Percentiles rank a stretch among this genome's conserved stretches.
Evolutionary conservation across 83 land plant genomes (phyloP).

Genomic region (Larix sibirica): DNA sequence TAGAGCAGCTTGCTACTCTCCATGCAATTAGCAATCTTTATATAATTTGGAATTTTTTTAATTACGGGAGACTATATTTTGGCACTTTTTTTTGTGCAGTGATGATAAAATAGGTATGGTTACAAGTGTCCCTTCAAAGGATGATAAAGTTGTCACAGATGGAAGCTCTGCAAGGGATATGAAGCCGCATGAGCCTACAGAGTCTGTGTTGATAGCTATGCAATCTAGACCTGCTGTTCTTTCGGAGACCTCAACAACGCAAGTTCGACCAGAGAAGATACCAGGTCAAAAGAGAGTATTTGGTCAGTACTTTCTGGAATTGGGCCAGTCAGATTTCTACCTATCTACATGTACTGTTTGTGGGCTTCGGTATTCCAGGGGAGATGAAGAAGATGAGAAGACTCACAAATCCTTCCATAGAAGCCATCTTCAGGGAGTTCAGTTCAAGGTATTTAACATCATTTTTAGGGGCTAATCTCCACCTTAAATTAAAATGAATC

Average conservation of each 20-base stretch:
- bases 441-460: conserved; percentile 61
- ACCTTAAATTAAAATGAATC: not conserved
- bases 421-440: conserved; percentile 67
- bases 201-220: not conserved
- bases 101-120: not conserved
- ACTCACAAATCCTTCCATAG: conserved; percentile 72
- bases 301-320: conserved; percentile 82
- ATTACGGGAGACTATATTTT: not conserved
- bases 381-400: conserved; percentile 77
- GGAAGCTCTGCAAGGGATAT: not conserved
- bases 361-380: conserved; percentile 77
- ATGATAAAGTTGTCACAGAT: not conserved
- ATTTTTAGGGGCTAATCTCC: not conserved
- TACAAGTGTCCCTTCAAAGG: not conserved
- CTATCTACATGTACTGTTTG: conserved; percentile 67
- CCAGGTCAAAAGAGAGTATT: conserved; percentile 69
- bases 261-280: conserved; percentile 3
- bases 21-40: no score
- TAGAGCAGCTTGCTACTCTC: no score
- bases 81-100: not conserved
- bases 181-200: not conserved
- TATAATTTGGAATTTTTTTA: no score
- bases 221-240: conserved; percentile 7
- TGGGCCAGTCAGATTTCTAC: conserved; percentile 89
- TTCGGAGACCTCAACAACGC: not conserved